Conservation (phyloP, 257 asterid genomes). For the Orobanche coerulescens region DNA sequence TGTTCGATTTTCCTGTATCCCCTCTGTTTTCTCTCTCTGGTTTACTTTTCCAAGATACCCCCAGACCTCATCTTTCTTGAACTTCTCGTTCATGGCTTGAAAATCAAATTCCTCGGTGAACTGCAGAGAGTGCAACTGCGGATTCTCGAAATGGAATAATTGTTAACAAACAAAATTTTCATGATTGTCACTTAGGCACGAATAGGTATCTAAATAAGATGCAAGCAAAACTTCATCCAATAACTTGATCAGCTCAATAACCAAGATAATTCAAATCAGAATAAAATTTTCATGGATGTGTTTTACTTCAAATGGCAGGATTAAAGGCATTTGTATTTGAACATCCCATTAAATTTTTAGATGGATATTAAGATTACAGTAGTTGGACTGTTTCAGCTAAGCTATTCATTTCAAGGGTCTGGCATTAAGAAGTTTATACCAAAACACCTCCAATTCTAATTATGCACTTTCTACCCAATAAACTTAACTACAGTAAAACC, state of each 20-base stretch:
- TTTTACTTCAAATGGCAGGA: background rate
- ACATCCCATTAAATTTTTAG: background rate
- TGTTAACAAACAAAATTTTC: background rate
- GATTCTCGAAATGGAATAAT: background rate
- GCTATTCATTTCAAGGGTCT: background rate
- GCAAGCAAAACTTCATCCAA: background rate
- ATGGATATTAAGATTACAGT: background rate
- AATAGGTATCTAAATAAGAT: background rate
- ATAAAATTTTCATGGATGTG: background rate
- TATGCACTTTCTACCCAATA: background rate
- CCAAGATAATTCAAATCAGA: background rate
- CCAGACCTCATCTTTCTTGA: slow-evolving; percentile 77
- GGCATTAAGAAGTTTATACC: background rate
- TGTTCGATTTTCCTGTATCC: slow-evolving; percentile 24
- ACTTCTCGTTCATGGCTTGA: slow-evolving; percentile 79
- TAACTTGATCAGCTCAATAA: background rate
- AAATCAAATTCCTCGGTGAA: slow-evolving; percentile 65
- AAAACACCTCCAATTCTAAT: background rate
- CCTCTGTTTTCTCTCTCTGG: slow-evolving; percentile 32
- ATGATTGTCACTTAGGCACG: background rate
- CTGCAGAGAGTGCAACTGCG: slow-evolving; percentile 36
- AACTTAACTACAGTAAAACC: too few species aligned
- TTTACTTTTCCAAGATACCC: slow-evolving; percentile 61
- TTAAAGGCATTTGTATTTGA: background rate
- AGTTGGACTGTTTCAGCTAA: background rate